Evolutionary conservation across 345 rosid genomes (phyloP).

Genomic region (Excoecaria cochinchinensis): DNA sequence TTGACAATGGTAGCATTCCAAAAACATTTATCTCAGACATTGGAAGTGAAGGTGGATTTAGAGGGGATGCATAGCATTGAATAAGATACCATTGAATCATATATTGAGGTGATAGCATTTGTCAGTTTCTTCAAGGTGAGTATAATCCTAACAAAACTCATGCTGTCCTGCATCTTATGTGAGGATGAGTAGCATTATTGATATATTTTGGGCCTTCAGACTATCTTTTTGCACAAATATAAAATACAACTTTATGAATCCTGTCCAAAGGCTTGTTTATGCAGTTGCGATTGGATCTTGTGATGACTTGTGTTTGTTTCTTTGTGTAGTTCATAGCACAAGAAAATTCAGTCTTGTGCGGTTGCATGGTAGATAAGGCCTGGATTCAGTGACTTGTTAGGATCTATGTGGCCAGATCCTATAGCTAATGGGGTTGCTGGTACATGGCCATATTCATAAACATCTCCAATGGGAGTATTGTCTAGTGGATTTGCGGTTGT

Average conservation of each 20-base stretch:
- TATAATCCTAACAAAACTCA: neutral
- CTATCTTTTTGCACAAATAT: neutral
- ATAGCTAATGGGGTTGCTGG: slow-evolving; percentile 56
- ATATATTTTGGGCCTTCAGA: neutral
- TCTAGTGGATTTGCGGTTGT: slow-evolving; percentile 42
- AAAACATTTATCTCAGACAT: slow-evolving; percentile 17
- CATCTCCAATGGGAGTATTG: slow-evolving; percentile 43
- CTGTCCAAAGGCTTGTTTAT: too few relatives aligned
- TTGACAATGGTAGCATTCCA: slow-evolving; percentile 45
- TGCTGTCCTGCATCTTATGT: neutral
- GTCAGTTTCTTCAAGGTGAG: neutral
- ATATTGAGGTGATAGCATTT: neutral
- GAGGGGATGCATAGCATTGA: neutral
- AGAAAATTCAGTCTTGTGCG: slow-evolving; percentile 47
- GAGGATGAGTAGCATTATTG: neutral
- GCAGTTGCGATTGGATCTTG: slow-evolving; percentile 31
- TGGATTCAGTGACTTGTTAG: slow-evolving; percentile 48
- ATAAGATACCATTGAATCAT: neutral
- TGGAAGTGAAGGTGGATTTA: slow-evolving; percentile 22
- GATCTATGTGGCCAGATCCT: slow-evolving; percentile 55
- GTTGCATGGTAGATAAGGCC: slow-evolving; percentile 56
- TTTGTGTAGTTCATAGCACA: slow-evolving; percentile 44
- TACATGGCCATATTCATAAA: neutral
- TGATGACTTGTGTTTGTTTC: slow-evolving; percentile 39
- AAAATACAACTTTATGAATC: neutral